Base-by-base conservation (phyloP, 768 basidiomycete genomes). In the Podaxis sp. region DNA sequence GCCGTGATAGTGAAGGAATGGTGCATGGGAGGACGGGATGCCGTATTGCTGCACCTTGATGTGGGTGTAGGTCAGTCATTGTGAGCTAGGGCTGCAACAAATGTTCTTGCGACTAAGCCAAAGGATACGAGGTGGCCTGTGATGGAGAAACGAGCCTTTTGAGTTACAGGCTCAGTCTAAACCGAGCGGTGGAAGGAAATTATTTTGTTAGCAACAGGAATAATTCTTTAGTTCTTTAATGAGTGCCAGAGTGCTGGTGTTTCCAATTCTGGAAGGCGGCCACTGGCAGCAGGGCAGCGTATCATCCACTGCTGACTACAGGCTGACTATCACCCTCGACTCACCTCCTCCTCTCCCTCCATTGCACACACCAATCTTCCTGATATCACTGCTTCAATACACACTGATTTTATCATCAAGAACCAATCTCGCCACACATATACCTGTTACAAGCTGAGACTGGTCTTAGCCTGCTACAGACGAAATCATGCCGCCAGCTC, bases 401-500 rank as follows among this genome's bases (percentile, higher is more conserved):
- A 7, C 21, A 18, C 48, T 42, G 50, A 51, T 44, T 38, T 3
- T 32, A 40, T 50, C 57, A 50, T 7, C 46, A 40, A 14, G n/a
- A 14, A 37, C 36, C 51, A 53, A 16, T 35, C 27, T 44, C 57
- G 11, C 37, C 38, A 2, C 51, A 21, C 36, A 25, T 6, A 54
- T 18, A 23, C 40, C 21, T n/a, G 10, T 25, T 25, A 5, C 14
- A 37, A 18, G 44, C 42, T 16, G 25, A 47, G 42, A 21, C 44
- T 14, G 11, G 23, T 38, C 53, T 61, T 28, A 28, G 59, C 7
- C 25, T 23, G 50, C 42, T 40, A 36, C 59, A 32, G 51, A 13
- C 42, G n/a, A 25, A 55, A 38, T 47, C 59, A 61, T 61, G 59
- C 59, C 59, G 14, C 52, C 35, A 61, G 52, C 52, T 10, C 52